Evolutionary conservation across 371 early-diverging fungal species (phyloP).

Genomic region (Mortierella sp.): DNA sequence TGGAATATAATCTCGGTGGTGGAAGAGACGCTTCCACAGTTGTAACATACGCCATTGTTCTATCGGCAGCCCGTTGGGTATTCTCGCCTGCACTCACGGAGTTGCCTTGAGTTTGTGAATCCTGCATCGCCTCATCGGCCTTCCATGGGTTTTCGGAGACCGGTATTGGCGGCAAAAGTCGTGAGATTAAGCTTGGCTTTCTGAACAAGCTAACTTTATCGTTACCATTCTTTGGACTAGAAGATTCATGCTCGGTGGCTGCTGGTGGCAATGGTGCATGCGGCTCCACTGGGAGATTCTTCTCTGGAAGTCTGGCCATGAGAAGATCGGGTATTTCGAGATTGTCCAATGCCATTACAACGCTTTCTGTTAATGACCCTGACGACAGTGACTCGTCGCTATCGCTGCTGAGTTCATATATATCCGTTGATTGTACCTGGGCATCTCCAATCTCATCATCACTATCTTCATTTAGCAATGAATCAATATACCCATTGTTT

Average conservation of each 20-base stretch:
- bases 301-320: background rate
- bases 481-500: constrained; percentile 17
- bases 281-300: background rate
- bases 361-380: constrained; percentile 30
- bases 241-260: too few species aligned
- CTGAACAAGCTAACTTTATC: constrained; percentile 4
- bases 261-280: background rate
- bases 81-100: background rate
- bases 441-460: constrained; percentile 5
- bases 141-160: constrained; percentile 41
- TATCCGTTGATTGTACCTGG: background rate
- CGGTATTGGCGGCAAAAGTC: constrained; percentile 44
- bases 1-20: background rate
- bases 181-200: constrained; percentile 25
- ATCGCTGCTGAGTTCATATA: constrained; percentile 47
- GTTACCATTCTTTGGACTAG: background rate
- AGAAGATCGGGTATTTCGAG: constrained; percentile 41
- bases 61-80: background rate
- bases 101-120: background rate
- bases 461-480: constrained; percentile 19
- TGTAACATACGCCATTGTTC: background rate
- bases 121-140: background rate
- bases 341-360: constrained; percentile 45
- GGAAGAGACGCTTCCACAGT: background rate
- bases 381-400: constrained; percentile 33